These are phyloP conservation scores for Caryopteris hybrid DNA, from an alignment of 305 asterid genomes.

Conservation along the genomic window DNA sequence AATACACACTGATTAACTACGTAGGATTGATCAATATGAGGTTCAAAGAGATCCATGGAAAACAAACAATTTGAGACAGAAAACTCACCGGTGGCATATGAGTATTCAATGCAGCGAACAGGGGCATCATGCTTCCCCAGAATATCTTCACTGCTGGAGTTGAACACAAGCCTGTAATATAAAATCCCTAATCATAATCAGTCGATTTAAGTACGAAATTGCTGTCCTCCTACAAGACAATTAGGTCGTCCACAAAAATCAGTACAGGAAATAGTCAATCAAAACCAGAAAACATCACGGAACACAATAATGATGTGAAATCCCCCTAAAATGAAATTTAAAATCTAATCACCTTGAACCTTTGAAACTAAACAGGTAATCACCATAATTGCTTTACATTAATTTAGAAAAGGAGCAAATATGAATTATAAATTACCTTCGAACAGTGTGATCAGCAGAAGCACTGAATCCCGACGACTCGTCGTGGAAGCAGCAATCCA, in stretches of 20 bases:
- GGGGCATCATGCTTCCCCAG: conserved; percentile 93
- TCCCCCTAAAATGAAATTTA: background rate
- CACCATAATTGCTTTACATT: background rate
- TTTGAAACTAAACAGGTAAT: background rate
- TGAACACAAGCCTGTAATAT: conserved; percentile 71
- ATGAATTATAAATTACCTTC: conserved; percentile 42
- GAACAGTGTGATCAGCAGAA: conserved; percentile 69
- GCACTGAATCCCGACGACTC: conserved; percentile 94
- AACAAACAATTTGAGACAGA: background rate
- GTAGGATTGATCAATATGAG: background rate
- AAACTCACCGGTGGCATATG: conserved; percentile 69
- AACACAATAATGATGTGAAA: background rate
- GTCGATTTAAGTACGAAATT: background rate
- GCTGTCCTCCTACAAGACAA: background rate
- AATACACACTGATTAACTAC: background rate
- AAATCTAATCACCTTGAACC: background rate
- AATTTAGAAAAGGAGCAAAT: background rate
- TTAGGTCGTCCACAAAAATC: background rate
- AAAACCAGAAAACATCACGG: background rate
- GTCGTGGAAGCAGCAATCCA: conserved; percentile 95
- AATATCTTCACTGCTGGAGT: conserved; percentile 68
- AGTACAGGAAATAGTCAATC: background rate
- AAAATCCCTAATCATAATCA: background rate
- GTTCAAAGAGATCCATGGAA: background rate
- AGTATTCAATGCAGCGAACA: conserved; percentile 86